These are phyloP conservation scores for Penicillium sp. DNA, from an alignment of 2,329 filamentous ascomycete genomes.

Conservation along the genomic window DNA sequence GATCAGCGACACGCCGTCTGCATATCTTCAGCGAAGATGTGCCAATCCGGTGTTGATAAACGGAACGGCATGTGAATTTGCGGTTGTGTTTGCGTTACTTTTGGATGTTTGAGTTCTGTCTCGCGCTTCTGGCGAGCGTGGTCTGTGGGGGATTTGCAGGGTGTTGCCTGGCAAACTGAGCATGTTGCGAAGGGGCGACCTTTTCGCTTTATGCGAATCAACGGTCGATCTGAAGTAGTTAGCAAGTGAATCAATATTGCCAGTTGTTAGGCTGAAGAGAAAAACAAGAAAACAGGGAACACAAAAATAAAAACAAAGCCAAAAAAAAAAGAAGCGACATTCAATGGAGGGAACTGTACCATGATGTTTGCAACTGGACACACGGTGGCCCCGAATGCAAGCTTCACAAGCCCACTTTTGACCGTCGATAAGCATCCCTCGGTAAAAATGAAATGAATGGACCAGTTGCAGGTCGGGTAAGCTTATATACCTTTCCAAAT, in stretches of 20 bases:
- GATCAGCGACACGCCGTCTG: conserved; percentile 14
- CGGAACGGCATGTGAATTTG: conserved; percentile 6
- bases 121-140: conserved; percentile 65
- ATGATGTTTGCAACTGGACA: conserved; percentile 93
- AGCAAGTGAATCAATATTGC: not conserved
- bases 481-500: conserved; percentile 20
- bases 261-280: too few species aligned
- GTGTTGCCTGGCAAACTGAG: conserved; percentile 78
- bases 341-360: conserved; percentile 53
- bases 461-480: conserved; percentile 1
- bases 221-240: conserved; percentile 68
- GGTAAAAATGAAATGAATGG: conserved; percentile 15
- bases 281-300: too few species aligned
- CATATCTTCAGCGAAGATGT: conserved; percentile 16
- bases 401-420: conserved; percentile 97
- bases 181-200: conserved; percentile 95
- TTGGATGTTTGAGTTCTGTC: conserved; percentile 33
- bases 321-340: not conserved
- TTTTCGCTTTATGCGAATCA: conserved; percentile 95
- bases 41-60: conserved; percentile 8
- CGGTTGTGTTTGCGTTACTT: conserved; percentile 31
- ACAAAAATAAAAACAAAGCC: not conserved
- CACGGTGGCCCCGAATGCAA: conserved; percentile 93
- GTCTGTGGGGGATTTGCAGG: conserved; percentile 87
- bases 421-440: conserved; percentile 77